phyloP scores from a whole-genome alignment of 2,329 filamentous ascomycete genomes.

The Rugonectria rugulosa region DNA sequence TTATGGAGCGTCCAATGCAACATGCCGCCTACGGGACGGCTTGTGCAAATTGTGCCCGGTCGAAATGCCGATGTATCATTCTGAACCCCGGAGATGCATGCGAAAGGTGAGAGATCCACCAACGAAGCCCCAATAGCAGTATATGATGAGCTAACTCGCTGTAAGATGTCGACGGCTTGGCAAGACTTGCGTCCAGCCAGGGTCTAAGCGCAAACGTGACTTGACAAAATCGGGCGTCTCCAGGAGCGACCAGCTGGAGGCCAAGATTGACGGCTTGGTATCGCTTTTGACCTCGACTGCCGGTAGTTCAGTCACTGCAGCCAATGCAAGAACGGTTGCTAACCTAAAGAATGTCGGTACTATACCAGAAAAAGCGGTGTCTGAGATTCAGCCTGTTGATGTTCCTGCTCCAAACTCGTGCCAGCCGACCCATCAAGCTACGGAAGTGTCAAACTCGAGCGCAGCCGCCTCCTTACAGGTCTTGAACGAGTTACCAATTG shows the following conservation, averaged over 20 bases:
- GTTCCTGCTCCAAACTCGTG: not conserved
- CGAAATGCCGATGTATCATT: constrained; percentile 4
- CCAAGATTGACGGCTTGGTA: constrained; percentile 6
- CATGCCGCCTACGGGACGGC: constrained; percentile 4
- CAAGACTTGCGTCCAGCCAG: constrained; percentile 2
- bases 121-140: too few relatives aligned
- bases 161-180: not conserved
- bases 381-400: not conserved
- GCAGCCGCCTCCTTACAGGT: not conserved
- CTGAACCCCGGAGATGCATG: not conserved
- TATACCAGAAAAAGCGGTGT: too few relatives aligned
- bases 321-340: not conserved
- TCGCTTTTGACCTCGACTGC: not conserved
- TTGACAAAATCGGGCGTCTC: not conserved
- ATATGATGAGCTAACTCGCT: not conserved
- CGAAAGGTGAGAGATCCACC: not conserved
- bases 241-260: not conserved
- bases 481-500: not conserved
- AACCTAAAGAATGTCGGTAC: too few relatives aligned
- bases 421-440: not conserved
- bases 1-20: not conserved
- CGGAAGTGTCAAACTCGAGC: not conserved
- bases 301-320: not conserved
- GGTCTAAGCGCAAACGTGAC: constrained; percentile 3
- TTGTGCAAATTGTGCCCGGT: not conserved